These are phyloP conservation scores for Thielaviopsis euricoi DNA, from an alignment of 2,329 filamentous ascomycete species.

Conservation along the genomic window DNA sequence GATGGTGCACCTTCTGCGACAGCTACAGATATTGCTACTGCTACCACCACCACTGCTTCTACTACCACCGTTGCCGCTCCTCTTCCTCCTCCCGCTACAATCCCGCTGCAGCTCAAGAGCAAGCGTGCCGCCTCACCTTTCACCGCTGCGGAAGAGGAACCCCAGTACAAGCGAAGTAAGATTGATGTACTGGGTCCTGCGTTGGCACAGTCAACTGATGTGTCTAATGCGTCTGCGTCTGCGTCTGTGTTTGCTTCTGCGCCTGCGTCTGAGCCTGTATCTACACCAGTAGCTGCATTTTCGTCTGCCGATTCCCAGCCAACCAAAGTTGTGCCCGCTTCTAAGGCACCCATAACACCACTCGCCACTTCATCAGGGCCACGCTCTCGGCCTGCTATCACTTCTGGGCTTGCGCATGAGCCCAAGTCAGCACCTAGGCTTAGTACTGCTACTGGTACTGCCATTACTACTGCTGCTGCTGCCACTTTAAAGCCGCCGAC, in stretches of 20 bases:
- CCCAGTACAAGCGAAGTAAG: constrained; percentile 14
- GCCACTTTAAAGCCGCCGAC: neutral
- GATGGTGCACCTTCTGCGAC: too few species aligned
- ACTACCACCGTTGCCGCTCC: constrained; percentile 56
- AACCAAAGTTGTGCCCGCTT: neutral
- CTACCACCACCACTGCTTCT: constrained; percentile 34
- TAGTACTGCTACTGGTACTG: neutral
- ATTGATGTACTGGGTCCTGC: constrained; percentile 19
- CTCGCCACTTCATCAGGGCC: neutral
- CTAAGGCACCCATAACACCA: neutral
- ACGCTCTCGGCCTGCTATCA: neutral
- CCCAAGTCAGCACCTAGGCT: neutral
- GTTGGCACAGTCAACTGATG: constrained; percentile 14
- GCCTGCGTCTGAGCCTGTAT: neutral
- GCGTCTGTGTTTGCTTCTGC: neutral
- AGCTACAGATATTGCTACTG: too few species aligned
- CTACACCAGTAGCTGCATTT: constrained; percentile 2
- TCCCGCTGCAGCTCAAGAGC: neutral
- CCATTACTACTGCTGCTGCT: neutral
- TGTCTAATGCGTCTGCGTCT: constrained; percentile 5
- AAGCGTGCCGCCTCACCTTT: neutral
- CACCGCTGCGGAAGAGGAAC: constrained; percentile 1
- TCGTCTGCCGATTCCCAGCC: constrained; percentile 8
- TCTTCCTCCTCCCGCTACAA: constrained; percentile 45
- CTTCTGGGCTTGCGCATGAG: neutral